Evolutionary conservation across 2,329 filamentous ascomycete species (phyloP), one percentile per base, ranked within the genome.

Genomic region (Botrytis fabae): DNA sequence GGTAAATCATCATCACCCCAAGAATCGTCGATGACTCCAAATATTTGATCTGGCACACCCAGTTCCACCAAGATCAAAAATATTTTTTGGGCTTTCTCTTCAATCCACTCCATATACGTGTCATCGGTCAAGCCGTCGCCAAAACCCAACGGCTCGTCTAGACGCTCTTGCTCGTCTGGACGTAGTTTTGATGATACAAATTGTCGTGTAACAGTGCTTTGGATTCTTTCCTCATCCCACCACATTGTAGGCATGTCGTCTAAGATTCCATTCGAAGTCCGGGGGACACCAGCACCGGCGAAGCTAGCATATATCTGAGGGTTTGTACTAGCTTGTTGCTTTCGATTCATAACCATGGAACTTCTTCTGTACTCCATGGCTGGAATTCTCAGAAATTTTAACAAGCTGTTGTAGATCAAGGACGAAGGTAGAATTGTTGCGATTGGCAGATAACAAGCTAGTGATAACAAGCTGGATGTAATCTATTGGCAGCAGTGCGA

Each of bases 1-100:
- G 92, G 92, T 60, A 95, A 84, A 82, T 95, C 92, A 70, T 89
- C 86, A 78, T 95, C 92, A 77, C 92, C 91, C 91, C 91, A 93
- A 35, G 90, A 91, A 78, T 92, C 89, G 81, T 94, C 92, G 73
- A 94, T 89, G 70, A 93, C 85, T 60, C 88, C 88, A 78, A 94
- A 94, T 74, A 94, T 93, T 80, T 92, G 90, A 77, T 92, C 90
- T 0, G 92, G 88, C 18, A 92, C 85, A 46, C 89, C 90, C 38
- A 93, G 83, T 78, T 94, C 91, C 71, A 89, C 85, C 40, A 94
- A 84, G 57, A 93, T 90, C 64, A 95, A 84, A 78, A 94, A 94
- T 57, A 94, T 84, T 64, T 90, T 86, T 78, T 89, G 90, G 10
- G 91, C 90, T 77, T 90, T 91, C 72, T 88, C 84, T 64, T 92